Base-by-base conservation (phyloP, 768 basidiomycete genomes). In the Mycena albidolilacea region DNA sequence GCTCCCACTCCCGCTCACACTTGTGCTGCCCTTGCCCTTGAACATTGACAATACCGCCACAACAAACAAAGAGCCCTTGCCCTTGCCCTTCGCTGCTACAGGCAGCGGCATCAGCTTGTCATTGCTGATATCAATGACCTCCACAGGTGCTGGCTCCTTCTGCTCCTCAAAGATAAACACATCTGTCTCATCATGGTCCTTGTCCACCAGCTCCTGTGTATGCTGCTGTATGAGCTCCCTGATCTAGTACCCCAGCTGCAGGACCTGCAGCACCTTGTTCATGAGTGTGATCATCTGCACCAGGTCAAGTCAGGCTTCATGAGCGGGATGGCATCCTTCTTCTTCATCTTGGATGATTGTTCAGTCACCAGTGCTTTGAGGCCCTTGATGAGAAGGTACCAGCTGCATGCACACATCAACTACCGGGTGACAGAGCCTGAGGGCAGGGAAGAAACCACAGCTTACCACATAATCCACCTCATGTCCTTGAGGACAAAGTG, bases 391-490 rank as follows among this genome's bases (percentile, higher is more conserved):
- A 93, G 82, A 1, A 93, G 84, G 80, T 92, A 93, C 9, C 91
- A 91, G 75, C 90, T 91, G 64, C 6, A 67, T 30, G 61, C 38
- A 72, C 19, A n/a, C 50, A 5, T 50, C 11, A 50, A 21, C 21
- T 7, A n/a, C 19, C 9, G 50, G 50, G 43, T 39, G 48, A 50
- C n/a, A n/a, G 23, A 23, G n/a, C n/a, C n/a, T n/a, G n/a, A n/a
- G 19, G n/a, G 19, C 48, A 46, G 39, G 5, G 37, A 23, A 44
- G 23, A 35, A 15, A 14, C 58, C 19, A 9, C 50, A 30, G 77
- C 88, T 55, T 75, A 90, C 91, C 91, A 92, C 78, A 92, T 85
- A 64, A 93, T 91, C 92, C 92, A 93, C 52, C 90, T 86, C 1
- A 91, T 91, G 67, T 92, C 82, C 21, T 87, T 80, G 48, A 93